Evolutionary conservation across 495 filamentous ascomycete species (phyloP).

Genomic region (Penicillium soppii): DNA sequence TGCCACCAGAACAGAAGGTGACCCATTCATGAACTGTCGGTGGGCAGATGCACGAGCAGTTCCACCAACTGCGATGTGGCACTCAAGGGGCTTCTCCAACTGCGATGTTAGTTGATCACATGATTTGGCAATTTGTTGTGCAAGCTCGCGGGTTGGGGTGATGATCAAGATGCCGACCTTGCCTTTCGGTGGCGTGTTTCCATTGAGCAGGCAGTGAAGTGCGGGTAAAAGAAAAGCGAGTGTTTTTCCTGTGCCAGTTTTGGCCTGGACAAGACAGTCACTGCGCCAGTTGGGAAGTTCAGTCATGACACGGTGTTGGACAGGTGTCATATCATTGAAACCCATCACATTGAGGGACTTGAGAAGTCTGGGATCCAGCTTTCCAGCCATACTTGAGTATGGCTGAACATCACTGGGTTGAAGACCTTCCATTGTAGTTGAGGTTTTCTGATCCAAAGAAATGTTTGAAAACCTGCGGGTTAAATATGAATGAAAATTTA

Average conservation of each 20-base stretch:
- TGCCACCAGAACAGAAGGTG: conserved; percentile 56
- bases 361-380: conserved; percentile 47
- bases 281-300: conserved; percentile 50
- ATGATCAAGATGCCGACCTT: conserved; percentile 62
- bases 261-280: conserved; percentile 70
- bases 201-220: conserved; percentile 61
- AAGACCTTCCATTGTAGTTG: conserved; percentile 23
- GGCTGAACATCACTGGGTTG: conserved; percentile 28
- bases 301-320: conserved; percentile 54
- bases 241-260: conserved; percentile 85
- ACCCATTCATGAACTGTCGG: conserved; percentile 46
- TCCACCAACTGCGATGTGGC: conserved; percentile 55
- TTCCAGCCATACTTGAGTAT: conserved; percentile 47
- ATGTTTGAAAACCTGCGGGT: not conserved
- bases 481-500: conserved; percentile 2
- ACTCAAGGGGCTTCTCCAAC: conserved; percentile 38
- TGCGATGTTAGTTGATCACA: conserved; percentile 50
- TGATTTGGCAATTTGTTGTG: conserved; percentile 64
- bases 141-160: conserved; percentile 65
- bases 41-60: conserved; percentile 47
- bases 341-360: conserved; percentile 46
- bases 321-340: conserved; percentile 52
- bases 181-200: conserved; percentile 32
- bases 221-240: conserved; percentile 76
- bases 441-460: not conserved